phyloP scores from a whole-genome alignment of 192 early-diverging fungal species.

The Backusella parvicylindrica region DNA sequence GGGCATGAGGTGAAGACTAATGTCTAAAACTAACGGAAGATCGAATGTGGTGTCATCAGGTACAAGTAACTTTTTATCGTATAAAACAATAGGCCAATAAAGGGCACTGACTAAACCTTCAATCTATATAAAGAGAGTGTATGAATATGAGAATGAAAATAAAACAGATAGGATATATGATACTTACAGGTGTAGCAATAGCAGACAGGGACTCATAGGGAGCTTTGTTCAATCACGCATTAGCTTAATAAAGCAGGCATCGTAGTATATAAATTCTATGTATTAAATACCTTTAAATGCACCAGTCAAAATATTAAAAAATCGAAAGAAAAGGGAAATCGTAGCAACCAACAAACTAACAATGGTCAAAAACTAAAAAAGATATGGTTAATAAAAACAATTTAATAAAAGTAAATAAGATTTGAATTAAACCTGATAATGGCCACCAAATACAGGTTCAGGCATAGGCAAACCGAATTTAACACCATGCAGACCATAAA shows the following conservation, averaged over 20 bases:
- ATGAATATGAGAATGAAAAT: not conserved
- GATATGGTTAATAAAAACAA: not conserved
- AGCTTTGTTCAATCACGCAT: not conserved
- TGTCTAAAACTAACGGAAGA: slow-evolving; percentile 15
- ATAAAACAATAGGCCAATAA: slow-evolving; percentile 30
- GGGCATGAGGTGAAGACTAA: slow-evolving; percentile 25
- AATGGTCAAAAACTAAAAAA: slow-evolving; percentile 25
- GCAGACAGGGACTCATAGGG: slow-evolving; percentile 8
- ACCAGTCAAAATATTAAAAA: slow-evolving; percentile 22
- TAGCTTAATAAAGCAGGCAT: too few species aligned
- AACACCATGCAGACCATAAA: not conserved
- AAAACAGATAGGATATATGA: not conserved
- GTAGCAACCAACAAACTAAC: slow-evolving; percentile 18
- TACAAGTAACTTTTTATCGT: slow-evolving; percentile 16
- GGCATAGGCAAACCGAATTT: not conserved
- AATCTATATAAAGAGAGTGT: slow-evolving; percentile 1
- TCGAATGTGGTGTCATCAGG: slow-evolving; percentile 7
- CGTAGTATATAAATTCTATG: too few species aligned
- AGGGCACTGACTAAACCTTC: slow-evolving; percentile 29
- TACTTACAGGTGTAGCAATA: slow-evolving; percentile 28
- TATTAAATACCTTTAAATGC: slow-evolving; percentile 16
- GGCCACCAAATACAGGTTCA: slow-evolving; percentile 18
- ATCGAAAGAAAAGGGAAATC: slow-evolving; percentile 6
- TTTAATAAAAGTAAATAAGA: not conserved
- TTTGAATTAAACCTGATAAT: slow-evolving; percentile 10